Evolutionary conservation across 108 stramenopile genomes (phyloP).

Genomic region (Pseudonitzschia multiseries): DNA sequence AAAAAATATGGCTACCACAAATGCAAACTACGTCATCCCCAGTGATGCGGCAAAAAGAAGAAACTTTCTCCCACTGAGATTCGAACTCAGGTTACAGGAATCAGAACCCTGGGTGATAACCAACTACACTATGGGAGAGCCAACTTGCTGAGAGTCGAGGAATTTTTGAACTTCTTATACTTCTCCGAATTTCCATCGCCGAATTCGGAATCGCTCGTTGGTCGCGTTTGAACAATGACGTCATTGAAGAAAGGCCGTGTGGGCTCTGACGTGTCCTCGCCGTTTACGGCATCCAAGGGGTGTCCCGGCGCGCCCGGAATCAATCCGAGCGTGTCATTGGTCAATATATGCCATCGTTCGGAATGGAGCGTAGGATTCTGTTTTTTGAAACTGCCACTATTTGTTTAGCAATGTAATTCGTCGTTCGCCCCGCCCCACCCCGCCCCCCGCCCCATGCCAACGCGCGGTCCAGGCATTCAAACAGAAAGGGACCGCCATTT

Average conservation of each 20-base stretch:
- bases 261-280: neutral
- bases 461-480: no score
- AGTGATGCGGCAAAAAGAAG: neutral
- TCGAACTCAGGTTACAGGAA: constrained; percentile 75
- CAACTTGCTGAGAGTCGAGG: constrained; percentile 17
- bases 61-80: constrained; percentile 42
- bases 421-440: no score
- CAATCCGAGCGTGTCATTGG: neutral
- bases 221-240: neutral
- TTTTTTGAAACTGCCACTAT: no score
- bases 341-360: no score
- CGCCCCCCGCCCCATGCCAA: no score
- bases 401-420: no score
- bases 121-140: constrained; percentile 72
- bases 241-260: neutral
- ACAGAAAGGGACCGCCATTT: no score
- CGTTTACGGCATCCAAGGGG: neutral
- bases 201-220: no score
- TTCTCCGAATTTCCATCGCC: neutral
- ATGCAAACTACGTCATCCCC: no score
- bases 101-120: constrained; percentile 82
- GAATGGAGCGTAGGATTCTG: no score
- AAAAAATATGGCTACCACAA: no score
- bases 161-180: no score
- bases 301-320: neutral